A percentile compares a stretch with the other conserved stretches of the same genome.
These are phyloP conservation scores for Ophiocordyceps camponoti-leonardi DNA, from an alignment of 2,329 filamentous ascomycete genomes.

Conservation along the genomic window DNA sequence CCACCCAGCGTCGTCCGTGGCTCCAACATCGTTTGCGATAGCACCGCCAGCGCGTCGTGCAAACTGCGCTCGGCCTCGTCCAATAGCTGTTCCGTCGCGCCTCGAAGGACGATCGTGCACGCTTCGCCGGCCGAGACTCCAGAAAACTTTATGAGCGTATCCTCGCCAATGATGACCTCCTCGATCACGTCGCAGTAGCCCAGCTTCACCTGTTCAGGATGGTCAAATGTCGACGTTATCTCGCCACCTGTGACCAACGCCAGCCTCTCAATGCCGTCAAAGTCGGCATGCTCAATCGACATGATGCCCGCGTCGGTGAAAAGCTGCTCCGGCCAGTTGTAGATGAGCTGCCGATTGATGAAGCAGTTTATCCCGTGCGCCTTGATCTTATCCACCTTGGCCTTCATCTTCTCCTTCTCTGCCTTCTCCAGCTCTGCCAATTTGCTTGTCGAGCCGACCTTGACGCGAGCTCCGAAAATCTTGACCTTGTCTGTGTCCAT, in stretches of 20 bases:
- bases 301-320: conserved; percentile 96
- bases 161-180: conserved; percentile 96
- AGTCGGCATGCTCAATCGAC: conserved; percentile 97
- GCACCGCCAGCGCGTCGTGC: conserved; percentile 87
- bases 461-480: conserved; percentile 94
- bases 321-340: conserved; percentile 99
- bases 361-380: conserved; percentile 99
- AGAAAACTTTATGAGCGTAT: conserved; percentile 93
- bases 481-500: conserved; percentile 99
- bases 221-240: conserved; percentile 94
- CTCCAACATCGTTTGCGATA: conserved; percentile 92
- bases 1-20: conserved; percentile 88
- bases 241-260: conserved; percentile 93
- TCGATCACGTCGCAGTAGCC: conserved; percentile 92
- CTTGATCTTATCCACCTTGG: conserved; percentile 98
- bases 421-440: conserved; percentile 97
- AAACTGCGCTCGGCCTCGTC: conserved; percentile 93
- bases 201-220: conserved; percentile 92
- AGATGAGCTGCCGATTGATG: conserved; percentile 97
- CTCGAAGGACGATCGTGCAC: conserved; percentile 91
- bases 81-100: conserved; percentile 89
- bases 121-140: conserved; percentile 86
- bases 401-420: conserved; percentile 98
- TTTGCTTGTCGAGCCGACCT: conserved; percentile 92
- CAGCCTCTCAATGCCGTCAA: conserved; percentile 90